These are phyloP conservation scores for Sporothrix sp. DNA, from an alignment of 2,329 filamentous ascomycete species.

Conservation along the genomic window DNA sequence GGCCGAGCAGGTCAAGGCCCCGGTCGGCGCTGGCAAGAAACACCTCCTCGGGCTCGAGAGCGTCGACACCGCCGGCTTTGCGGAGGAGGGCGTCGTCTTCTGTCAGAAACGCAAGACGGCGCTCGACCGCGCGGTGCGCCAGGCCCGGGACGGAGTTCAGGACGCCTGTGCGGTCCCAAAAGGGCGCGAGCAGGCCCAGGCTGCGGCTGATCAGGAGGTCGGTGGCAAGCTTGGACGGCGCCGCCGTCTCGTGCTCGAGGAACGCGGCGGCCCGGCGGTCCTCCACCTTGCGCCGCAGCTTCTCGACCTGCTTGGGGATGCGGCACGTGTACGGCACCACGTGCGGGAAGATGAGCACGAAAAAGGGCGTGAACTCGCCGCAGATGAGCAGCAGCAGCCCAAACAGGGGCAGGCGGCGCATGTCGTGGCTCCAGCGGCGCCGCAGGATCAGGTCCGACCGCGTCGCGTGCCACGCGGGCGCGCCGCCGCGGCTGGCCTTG, in stretches of 20 bases:
- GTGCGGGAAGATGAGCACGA: constrained; percentile 60
- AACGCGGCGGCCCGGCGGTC: constrained; percentile 41
- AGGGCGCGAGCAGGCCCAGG: constrained; percentile 34
- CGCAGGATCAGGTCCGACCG: constrained; percentile 64
- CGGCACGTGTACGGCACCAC: constrained; percentile 75
- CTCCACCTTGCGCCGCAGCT: constrained; percentile 41
- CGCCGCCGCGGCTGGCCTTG: constrained; percentile 27
- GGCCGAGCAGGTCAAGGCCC: constrained; percentile 48
- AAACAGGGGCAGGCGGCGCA: constrained; percentile 71
- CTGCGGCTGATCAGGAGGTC: constrained; percentile 31
- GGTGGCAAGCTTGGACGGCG: constrained; percentile 1
- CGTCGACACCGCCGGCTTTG: constrained; percentile 49
- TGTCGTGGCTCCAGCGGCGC: constrained; percentile 58
- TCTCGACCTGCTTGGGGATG: constrained; percentile 63
- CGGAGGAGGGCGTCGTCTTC: constrained; percentile 62
- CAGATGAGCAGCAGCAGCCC: constrained; percentile 63
- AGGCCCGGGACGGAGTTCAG: constrained; percentile 32
- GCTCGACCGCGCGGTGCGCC: constrained; percentile 43
- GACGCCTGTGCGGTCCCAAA: constrained; percentile 43
- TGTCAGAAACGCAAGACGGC: constrained; percentile 52
- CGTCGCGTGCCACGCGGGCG: constrained; percentile 25
- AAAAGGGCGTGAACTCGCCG: constrained; percentile 76
- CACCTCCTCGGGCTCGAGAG: constrained; percentile 54
- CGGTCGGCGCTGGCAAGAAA: constrained; percentile 61
- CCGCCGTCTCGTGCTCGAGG: background rate